Conservation (phyloP, 2,329 filamentous ascomycete species). For the Tetracladium maxilliforme region DNA sequence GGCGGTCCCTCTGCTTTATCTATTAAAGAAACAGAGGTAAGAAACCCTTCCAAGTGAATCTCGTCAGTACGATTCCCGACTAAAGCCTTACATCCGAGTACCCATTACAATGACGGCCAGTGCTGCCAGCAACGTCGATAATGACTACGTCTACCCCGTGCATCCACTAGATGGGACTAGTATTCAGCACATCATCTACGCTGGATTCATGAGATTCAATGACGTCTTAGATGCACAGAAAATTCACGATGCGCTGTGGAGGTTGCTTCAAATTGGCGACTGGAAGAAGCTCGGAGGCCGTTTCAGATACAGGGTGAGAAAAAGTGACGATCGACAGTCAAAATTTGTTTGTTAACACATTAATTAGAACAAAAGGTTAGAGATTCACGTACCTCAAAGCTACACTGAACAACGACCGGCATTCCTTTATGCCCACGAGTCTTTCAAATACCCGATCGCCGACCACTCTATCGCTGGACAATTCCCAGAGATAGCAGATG, state of each 20-base stretch:
- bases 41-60: no score
- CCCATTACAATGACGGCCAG: no score
- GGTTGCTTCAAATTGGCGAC: conserved; percentile 21
- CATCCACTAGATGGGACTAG: no score
- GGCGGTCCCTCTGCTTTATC: no score
- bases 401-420: conserved; percentile 22
- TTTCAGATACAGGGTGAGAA: conserved; percentile 23
- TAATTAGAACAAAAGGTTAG: conserved; percentile 15
- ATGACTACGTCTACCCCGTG: no score
- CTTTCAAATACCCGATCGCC: conserved; percentile 17
- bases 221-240: conserved; percentile 24
- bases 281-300: conserved; percentile 31
- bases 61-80: no score
- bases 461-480: conserved; percentile 23
- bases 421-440: conserved; percentile 21
- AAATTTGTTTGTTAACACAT: no score
- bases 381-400: conserved; percentile 22
- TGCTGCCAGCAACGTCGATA: no score
- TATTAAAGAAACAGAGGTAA: no score
- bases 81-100: no score
- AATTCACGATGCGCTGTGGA: conserved; percentile 17
- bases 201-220: conserved; percentile 24
- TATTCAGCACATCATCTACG: no score
- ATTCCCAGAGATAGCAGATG: conserved; percentile 16
- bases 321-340: no score